Conservation (phyloP, 164 flowering plant species). For the Brasenia schreberi region DNA sequence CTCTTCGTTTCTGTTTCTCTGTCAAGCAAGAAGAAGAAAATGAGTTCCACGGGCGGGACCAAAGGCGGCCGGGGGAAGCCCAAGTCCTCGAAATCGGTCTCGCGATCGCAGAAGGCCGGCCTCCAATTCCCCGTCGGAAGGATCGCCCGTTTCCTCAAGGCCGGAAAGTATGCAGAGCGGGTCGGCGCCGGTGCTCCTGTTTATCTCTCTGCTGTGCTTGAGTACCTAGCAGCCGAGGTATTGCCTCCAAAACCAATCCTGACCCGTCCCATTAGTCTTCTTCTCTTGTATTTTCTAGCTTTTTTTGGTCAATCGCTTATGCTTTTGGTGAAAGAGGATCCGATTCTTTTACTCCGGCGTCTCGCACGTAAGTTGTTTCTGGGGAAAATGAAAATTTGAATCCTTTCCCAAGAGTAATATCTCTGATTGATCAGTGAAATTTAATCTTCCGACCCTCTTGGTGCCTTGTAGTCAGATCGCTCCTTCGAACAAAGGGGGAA, state of each 20-base stretch:
- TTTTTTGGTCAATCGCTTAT: neutral
- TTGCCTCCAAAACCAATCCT: neutral
- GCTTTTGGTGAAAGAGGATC: neutral
- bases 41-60: slow-evolving; percentile 19
- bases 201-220: slow-evolving; percentile 53
- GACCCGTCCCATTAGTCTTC: too few species aligned
- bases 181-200: slow-evolving; percentile 60
- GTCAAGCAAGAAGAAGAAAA: slow-evolving; percentile 1
- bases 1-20: neutral
- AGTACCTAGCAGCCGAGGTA: slow-evolving; percentile 58
- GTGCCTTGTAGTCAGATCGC: too few species aligned
- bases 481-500: too few species aligned
- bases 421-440: too few species aligned
- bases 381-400: too few species aligned
- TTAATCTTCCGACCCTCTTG: too few species aligned
- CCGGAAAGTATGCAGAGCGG: slow-evolving; percentile 52
- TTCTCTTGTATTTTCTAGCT: neutral
- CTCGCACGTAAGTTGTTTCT: too few species aligned
- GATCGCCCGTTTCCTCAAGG: slow-evolving; percentile 52
- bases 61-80: slow-evolving; percentile 52
- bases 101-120: slow-evolving; percentile 45
- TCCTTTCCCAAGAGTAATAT: too few species aligned
- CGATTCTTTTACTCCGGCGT: too few species aligned
- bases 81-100: slow-evolving; percentile 37
- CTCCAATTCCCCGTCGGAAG: slow-evolving; percentile 69